These are phyloP conservation scores for Conticribra weissflogii DNA, from an alignment of 108 stramenopile species.

Conservation along the genomic window DNA sequence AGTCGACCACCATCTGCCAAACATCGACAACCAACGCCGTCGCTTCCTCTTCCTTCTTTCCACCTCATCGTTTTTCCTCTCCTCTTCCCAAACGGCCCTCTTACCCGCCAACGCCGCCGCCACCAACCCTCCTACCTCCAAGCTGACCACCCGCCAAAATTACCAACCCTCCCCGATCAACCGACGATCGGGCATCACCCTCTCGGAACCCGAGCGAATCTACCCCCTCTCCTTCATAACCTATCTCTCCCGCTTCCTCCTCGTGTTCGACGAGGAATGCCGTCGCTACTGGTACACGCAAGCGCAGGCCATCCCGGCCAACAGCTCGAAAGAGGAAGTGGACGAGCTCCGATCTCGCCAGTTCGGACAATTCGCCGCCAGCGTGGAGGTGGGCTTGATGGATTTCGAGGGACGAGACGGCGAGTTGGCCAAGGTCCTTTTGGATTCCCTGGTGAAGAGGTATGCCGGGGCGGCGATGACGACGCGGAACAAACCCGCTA, in stretches of 20 bases:
- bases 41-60: no score
- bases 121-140: neutral
- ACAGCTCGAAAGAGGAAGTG: conserved; percentile 58
- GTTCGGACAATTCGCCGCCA: conserved; percentile 79
- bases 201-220: conserved; percentile 78
- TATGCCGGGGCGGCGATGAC: conserved; percentile 52
- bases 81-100: neutral
- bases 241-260: conserved; percentile 77
- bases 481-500: neutral
- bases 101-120: neutral
- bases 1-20: no score
- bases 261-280: conserved; percentile 79
- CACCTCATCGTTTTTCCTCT: no score
- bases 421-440: conserved; percentile 3
- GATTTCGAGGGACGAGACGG: conserved; percentile 57
- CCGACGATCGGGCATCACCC: conserved; percentile 75
- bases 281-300: conserved; percentile 77
- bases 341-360: conserved; percentile 62
- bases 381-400: conserved; percentile 82
- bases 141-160: neutral
- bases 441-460: conserved; percentile 24
- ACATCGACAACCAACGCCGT: no score
- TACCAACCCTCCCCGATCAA: conserved; percentile 69
- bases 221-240: conserved; percentile 84
- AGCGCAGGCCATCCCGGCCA: conserved; percentile 63